Evolutionary conservation across 208 protist species (phyloP).

Genomic region (Acanthamoeba castellanii): DNA sequence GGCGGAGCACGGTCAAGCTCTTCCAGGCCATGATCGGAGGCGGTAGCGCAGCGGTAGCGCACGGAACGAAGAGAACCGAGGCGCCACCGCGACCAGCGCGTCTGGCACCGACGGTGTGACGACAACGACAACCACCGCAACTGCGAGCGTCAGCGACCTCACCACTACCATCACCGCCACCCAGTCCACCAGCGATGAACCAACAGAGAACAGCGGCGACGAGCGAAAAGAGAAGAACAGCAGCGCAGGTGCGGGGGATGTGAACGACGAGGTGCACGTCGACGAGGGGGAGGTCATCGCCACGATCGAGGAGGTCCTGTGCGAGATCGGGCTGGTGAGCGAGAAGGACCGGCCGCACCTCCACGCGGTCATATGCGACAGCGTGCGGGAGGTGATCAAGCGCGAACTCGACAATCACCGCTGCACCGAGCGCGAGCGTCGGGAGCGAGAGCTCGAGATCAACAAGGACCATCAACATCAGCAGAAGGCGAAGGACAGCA

Average conservation of each 20-base stretch:
- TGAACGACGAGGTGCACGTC: not conserved
- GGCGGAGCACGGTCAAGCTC: not conserved
- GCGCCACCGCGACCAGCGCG: not conserved
- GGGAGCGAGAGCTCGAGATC: not conserved
- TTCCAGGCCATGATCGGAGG: conserved; percentile 26
- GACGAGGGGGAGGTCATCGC: conserved; percentile 29
- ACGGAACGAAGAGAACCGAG: not conserved
- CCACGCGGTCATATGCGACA: conserved; percentile 11
- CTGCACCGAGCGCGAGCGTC: conserved; percentile 6
- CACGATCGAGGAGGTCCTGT: conserved; percentile 61
- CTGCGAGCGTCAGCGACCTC: not conserved
- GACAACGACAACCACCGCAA: not conserved
- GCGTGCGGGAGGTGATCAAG: conserved; percentile 34
- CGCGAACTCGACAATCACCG: conserved; percentile 48
- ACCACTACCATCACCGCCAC: not conserved
- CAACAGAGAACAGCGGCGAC: not conserved
- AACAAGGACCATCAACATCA: not conserved
- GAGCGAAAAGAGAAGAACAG: not conserved
- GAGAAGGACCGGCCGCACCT: conserved; percentile 46
- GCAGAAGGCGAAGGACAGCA: not conserved
- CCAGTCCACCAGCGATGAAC: not conserved
- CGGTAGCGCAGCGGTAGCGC: not conserved
- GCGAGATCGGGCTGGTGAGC: conserved; percentile 25
- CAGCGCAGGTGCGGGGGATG: not conserved
- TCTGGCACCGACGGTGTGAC: not conserved